Percentiles rank a stretch among this genome's conserved stretches.
Conservation (phyloP, 345 rosid species). For the Noccaea caerulescens region DNA sequence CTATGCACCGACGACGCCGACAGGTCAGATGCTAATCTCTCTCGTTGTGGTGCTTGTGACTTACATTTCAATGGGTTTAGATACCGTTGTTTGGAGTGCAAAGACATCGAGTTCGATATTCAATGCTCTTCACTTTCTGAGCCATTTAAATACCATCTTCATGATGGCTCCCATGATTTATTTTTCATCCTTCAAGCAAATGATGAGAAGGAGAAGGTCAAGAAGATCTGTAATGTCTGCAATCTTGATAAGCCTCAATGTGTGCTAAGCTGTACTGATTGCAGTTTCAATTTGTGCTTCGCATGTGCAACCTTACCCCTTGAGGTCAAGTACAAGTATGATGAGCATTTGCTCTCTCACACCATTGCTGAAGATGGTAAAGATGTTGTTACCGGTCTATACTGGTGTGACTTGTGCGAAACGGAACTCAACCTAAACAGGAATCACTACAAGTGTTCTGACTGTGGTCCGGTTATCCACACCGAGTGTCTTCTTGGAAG, state of each 20-base stretch:
- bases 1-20: not conserved
- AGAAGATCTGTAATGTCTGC: constrained; percentile 1
- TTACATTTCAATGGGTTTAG: constrained; percentile 10
- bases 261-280: not conserved
- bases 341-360: constrained; percentile 10
- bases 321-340: constrained; percentile 5
- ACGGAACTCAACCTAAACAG: not conserved
- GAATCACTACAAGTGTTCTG: not conserved
- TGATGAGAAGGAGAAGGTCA: too few relatives aligned
- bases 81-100: not conserved
- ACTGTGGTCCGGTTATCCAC: constrained; percentile 21
- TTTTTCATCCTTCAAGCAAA: too few relatives aligned
- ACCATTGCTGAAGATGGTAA: not conserved
- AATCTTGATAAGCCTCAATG: too few relatives aligned
- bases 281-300: not conserved
- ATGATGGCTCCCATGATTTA: too few relatives aligned
- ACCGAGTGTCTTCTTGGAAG: constrained; percentile 15
- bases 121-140: not conserved
- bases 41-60: not conserved
- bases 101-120: not conserved
- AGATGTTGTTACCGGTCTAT: not conserved
- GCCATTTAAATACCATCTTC: not conserved
- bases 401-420: constrained; percentile 28
- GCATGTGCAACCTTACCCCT: constrained; percentile 1
- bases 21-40: not conserved